Percentiles rank a stretch among this genome's conserved stretches.
These are phyloP conservation scores for Macrophomina phaseolina DNA, from an alignment of 2,329 filamentous ascomycete genomes.

Conservation along the genomic window DNA sequence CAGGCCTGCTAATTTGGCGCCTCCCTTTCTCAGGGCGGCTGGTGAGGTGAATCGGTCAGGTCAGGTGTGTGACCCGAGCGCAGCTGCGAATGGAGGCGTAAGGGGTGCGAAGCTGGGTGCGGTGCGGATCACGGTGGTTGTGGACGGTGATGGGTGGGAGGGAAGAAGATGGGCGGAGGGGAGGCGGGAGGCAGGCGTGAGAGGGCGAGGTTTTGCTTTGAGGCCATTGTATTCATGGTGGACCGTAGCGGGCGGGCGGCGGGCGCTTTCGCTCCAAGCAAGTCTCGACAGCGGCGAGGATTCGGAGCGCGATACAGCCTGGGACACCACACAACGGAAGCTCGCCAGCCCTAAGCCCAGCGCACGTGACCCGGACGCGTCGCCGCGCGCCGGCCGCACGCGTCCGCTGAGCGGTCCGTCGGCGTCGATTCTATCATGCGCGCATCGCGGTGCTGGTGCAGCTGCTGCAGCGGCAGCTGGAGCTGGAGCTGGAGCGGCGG, in stretches of 20 bases:
- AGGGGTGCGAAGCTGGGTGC: constrained; percentile 21
- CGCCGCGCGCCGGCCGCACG: constrained; percentile 2
- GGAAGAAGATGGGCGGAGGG: constrained; percentile 20
- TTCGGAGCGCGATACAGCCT: constrained; percentile 2
- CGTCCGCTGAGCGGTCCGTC: not conserved
- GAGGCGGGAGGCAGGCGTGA: constrained; percentile 21
- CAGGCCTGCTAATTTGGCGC: constrained; percentile 27
- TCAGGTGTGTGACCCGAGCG: constrained; percentile 28
- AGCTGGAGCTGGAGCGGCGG: too few relatives aligned
- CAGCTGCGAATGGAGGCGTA: constrained; percentile 24
- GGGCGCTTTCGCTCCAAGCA: constrained; percentile 16
- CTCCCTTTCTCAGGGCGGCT: constrained; percentile 27
- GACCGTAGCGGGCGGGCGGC: constrained; percentile 1
- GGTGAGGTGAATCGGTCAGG: constrained; percentile 27
- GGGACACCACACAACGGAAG: not conserved
- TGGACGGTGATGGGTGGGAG: constrained; percentile 24
- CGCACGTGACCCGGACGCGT: constrained; percentile 14
- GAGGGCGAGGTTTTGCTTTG: constrained; percentile 25
- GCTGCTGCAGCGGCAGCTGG: not conserved
- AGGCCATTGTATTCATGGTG: constrained; percentile 25
- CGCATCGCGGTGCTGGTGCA: not conserved
- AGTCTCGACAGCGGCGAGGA: not conserved
- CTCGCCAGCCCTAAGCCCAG: not conserved
- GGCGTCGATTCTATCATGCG: not conserved
- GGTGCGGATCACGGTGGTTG: constrained; percentile 24